A percentile compares a stretch with the other conserved stretches of the same genome.
Conservation (phyloP, 1,284 basidiomycete genomes). For the Ustilago lituana region DNA sequence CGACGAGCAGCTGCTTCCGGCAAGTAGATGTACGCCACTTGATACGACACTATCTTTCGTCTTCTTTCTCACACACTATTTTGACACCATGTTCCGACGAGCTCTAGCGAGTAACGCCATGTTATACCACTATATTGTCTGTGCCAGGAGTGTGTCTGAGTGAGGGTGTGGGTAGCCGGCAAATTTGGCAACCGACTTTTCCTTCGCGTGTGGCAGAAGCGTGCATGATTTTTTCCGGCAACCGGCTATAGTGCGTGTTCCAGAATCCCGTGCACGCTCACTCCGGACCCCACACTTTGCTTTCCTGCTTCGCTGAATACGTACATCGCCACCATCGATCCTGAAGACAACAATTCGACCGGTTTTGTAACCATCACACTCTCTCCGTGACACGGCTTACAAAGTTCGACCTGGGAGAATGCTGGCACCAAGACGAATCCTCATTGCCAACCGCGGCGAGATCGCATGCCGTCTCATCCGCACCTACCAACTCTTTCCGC, state of each 20-base stretch:
- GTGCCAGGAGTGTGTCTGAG: too few species aligned
- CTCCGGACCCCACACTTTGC: neutral
- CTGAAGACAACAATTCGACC: too few species aligned
- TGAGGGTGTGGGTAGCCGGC: too few species aligned
- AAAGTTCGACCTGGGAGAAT: neutral
- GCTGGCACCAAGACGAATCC: constrained; percentile 48
- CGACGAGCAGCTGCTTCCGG: constrained; percentile 13
- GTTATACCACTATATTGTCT: too few species aligned
- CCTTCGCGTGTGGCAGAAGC: too few species aligned
- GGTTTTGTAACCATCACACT: too few species aligned
- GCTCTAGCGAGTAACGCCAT: too few species aligned
- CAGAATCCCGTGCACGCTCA: neutral
- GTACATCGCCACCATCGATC: too few species aligned
- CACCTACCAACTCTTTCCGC: constrained; percentile 33
- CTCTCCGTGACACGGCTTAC: too few species aligned
- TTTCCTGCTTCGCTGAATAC: neutral
- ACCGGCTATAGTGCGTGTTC: constrained; percentile 1
- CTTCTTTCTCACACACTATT: neutral
- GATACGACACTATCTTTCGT: too few species aligned
- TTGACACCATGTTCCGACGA: too few species aligned
- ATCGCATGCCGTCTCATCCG: constrained; percentile 48
- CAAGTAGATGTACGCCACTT: constrained; percentile 15
- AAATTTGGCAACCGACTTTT: neutral
- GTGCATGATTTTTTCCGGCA: too few species aligned
- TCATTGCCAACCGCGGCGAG: constrained; percentile 63